Evolutionary conservation across 805 yeast species (phyloP), one percentile per base, ranked within the genome.

Genomic region (Candida corydali): DNA sequence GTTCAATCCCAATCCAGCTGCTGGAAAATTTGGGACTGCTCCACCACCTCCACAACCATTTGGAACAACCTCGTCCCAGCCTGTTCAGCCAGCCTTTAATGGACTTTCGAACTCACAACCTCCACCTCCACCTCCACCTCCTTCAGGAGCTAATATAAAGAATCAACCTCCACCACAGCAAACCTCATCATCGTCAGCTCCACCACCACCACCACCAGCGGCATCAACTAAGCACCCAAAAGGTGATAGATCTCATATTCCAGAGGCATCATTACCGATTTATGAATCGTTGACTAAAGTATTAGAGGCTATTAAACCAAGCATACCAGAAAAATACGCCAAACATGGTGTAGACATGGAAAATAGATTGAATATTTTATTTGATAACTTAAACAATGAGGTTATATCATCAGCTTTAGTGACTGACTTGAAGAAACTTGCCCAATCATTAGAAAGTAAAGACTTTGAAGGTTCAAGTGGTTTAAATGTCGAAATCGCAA

Each of bases 271-370:
- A 7, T 51, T 61, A 48, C 80, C 81, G 12, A 76, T 93, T 30
- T 78, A 65, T 49, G 68, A 73, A n/a, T 65, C 66, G 9, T 70
- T 93, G 37, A 63, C 67, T 10, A 54, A 61, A 4, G 78, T 78
- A 46, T 58, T 86, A 47, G 74, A 67, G 18, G 69, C 76, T 20
- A 79, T 86, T 12, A 75, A 80, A 48, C 91, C 94, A 12, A 66
- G 70, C 30, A 75, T 87, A 29, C 95, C 96, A 17, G 84, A 78
- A 34, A 79, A 77, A 54, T 86, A 76, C 51, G 57, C 73, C 18
- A 82, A 78, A 43, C 96, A 87, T 52, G 73, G 83, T 36, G 66
- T 62, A 31, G 98, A 91, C 57, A 79, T 94, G 54, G 91, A 81
- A 48, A 82, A 83, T 65, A 78, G 98, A 57, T 62, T 93, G 39